These are phyloP conservation scores for Colletotrichum eremochloae DNA, from an alignment of 2,329 filamentous ascomycete genomes.

Conservation along the genomic window DNA sequence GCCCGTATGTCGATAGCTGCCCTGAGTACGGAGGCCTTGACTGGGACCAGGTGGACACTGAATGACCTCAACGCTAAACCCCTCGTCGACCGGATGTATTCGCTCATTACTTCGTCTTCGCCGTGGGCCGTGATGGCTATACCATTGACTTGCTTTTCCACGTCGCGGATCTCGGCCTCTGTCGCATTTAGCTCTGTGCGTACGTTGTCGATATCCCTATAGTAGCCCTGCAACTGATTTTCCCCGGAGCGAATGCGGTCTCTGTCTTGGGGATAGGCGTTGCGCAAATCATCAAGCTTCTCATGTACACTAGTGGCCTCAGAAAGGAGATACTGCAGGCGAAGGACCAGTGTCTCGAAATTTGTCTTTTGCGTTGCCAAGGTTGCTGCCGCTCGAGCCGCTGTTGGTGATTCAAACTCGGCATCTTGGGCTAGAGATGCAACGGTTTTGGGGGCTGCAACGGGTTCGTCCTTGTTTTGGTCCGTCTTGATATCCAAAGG, in stretches of 20 bases:
- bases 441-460: neutral
- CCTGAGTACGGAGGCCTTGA: slow-evolving; percentile 69
- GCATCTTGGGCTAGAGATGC: slow-evolving; percentile 38
- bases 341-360: slow-evolving; percentile 51
- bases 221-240: slow-evolving; percentile 49
- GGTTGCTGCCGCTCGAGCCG: slow-evolving; percentile 39
- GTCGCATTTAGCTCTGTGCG: slow-evolving; percentile 52
- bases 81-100: slow-evolving; percentile 70
- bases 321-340: slow-evolving; percentile 50
- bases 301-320: slow-evolving; percentile 49
- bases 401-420: slow-evolving; percentile 13
- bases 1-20: slow-evolving; percentile 68
- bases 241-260: slow-evolving; percentile 46
- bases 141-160: slow-evolving; percentile 45
- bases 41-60: slow-evolving; percentile 69
- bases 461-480: slow-evolving; percentile 7
- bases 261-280: slow-evolving; percentile 36
- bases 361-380: slow-evolving; percentile 51
- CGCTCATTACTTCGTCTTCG: slow-evolving; percentile 53
- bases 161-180: slow-evolving; percentile 54
- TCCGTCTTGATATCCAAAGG: slow-evolving; percentile 17
- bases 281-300: slow-evolving; percentile 49
- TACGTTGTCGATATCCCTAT: slow-evolving; percentile 51
- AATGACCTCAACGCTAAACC: slow-evolving; percentile 69
- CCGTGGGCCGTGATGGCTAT: slow-evolving; percentile 39